These are phyloP conservation scores for Benincasa hispida DNA, from an alignment of 306 rosid species.

Conservation along the genomic window DNA sequence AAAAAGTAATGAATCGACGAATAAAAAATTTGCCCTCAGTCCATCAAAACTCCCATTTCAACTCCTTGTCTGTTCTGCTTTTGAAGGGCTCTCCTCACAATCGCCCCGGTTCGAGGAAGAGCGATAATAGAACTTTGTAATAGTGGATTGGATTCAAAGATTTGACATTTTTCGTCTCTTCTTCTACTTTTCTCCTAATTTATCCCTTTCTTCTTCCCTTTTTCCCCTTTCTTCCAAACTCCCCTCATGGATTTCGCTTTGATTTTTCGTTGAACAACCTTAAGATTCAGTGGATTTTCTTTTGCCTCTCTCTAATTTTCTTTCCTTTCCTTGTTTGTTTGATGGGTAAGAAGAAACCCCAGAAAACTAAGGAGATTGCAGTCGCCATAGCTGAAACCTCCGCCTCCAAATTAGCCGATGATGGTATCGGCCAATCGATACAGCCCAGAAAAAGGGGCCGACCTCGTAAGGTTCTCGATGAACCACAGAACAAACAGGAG, in stretches of 20 bases:
- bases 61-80: not conserved
- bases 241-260: not conserved
- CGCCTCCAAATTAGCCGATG: constrained; percentile 21
- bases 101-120: not conserved
- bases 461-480: constrained; percentile 57
- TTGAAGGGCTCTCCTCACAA: not conserved
- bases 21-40: not conserved
- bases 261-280: not conserved
- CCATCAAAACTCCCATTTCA: not conserved
- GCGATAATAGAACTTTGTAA: not conserved
- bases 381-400: constrained; percentile 78
- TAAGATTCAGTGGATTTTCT: not conserved
- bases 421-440: constrained; percentile 18
- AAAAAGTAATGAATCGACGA: not conserved
- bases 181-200: not conserved
- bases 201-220: not conserved
- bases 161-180: not conserved
- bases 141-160: not conserved
- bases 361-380: constrained; percentile 60
- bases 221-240: not conserved
- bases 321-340: not conserved
- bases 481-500: constrained; percentile 9
- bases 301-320: not conserved
- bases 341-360: constrained; percentile 76
- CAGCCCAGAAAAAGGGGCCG: constrained; percentile 72